Percentiles rank a stretch among this genome's conserved stretches.
These are phyloP conservation scores for Vitrella brassicaformis DNA, from an alignment of 73 alveolate species.

Conservation along the genomic window DNA sequence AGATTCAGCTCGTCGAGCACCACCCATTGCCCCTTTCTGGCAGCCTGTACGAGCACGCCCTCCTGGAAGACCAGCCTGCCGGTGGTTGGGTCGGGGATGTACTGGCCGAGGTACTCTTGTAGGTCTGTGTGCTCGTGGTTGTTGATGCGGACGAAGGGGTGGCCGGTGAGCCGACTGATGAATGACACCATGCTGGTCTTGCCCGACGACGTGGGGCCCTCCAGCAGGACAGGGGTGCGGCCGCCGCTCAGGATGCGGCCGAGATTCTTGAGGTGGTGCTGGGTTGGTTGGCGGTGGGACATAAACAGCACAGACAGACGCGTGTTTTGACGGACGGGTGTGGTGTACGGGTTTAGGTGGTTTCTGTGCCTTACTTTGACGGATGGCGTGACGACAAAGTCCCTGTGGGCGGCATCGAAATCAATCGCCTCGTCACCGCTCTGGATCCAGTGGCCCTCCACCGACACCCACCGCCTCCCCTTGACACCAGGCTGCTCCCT, in stretches of 20 bases:
- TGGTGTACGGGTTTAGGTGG: background rate
- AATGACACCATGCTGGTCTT: conserved; percentile 89
- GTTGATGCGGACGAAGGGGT: conserved; percentile 85
- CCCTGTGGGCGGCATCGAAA: conserved; percentile 25
- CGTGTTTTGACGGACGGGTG: background rate
- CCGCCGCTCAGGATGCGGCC: conserved; percentile 31
- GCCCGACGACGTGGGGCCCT: conserved; percentile 98
- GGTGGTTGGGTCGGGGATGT: conserved; percentile 27
- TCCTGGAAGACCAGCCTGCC: conserved; percentile 38
- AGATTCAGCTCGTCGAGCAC: conserved; percentile 84
- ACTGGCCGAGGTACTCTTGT: conserved; percentile 48
- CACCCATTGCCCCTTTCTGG: conserved; percentile 80
- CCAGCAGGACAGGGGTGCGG: conserved; percentile 80
- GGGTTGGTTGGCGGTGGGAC: background rate
- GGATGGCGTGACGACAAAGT: conserved; percentile 20
- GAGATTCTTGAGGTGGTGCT: conserved; percentile 14
- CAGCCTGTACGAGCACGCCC: conserved; percentile 89
- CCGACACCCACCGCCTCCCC: conserved; percentile 17
- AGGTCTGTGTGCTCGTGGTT: conserved; percentile 97
- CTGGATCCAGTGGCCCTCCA: conserved; percentile 39
- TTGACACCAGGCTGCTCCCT: too few relatives aligned
- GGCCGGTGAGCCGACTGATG: conserved; percentile 75
- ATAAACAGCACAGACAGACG: background rate
- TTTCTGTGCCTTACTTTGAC: background rate
- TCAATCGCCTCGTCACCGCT: conserved; percentile 14